These are phyloP conservation scores for Neopestalotiopsis sp. DNA, from an alignment of 2,329 filamentous ascomycete species.

Conservation along the genomic window DNA sequence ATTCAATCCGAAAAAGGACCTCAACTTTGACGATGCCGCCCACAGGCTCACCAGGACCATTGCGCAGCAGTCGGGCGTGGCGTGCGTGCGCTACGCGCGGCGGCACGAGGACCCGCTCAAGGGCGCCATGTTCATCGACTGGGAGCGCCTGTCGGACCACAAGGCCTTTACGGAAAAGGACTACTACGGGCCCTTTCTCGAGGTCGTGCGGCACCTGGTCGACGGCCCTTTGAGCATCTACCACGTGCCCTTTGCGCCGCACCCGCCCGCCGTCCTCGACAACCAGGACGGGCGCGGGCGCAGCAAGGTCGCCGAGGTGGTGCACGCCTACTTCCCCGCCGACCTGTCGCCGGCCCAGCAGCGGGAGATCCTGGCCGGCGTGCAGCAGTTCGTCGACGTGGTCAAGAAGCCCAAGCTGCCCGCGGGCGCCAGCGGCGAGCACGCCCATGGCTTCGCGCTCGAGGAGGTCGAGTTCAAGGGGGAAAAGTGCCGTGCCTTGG, in stretches of 20 bases:
- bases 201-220: slow-evolving; percentile 17
- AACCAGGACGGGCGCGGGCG: slow-evolving; percentile 16
- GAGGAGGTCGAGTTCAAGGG: slow-evolving; percentile 27
- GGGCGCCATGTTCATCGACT: slow-evolving; percentile 31
- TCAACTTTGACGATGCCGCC: slow-evolving; percentile 15
- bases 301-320: slow-evolving; percentile 25
- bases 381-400: slow-evolving; percentile 19
- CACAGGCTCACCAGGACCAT: slow-evolving; percentile 22
- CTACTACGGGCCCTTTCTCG: slow-evolving; percentile 25
- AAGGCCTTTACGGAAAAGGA: slow-evolving; percentile 25
- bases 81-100: slow-evolving; percentile 27
- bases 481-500: slow-evolving; percentile 24
- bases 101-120: slow-evolving; percentile 21
- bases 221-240: slow-evolving; percentile 18
- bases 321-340: slow-evolving; percentile 27
- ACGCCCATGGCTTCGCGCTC: slow-evolving; percentile 28
- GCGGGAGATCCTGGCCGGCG: neutral
- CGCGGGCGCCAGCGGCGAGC: slow-evolving; percentile 24
- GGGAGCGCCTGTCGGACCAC: slow-evolving; percentile 28
- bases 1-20: slow-evolving; percentile 24
- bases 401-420: neutral
- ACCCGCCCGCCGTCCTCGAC: slow-evolving; percentile 23
- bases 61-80: slow-evolving; percentile 26
- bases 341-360: slow-evolving; percentile 17
- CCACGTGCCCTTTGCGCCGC: slow-evolving; percentile 29